Percentiles rank a stretch among this genome's conserved stretches.
Conservation (phyloP, 2,329 filamentous ascomycete species). For the Nannizziopsis arthrosporioides region DNA sequence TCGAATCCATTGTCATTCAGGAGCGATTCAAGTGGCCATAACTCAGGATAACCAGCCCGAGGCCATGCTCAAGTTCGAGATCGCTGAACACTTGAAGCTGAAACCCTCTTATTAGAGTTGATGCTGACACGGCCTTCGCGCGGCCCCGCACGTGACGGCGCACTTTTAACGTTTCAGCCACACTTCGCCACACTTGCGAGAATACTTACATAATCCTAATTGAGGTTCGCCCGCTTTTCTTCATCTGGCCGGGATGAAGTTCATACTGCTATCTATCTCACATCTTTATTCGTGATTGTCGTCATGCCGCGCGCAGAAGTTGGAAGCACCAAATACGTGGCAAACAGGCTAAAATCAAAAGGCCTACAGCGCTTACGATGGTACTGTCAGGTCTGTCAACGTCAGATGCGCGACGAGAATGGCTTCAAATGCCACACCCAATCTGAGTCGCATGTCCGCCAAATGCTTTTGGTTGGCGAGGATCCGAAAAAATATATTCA, state of each 20-base stretch:
- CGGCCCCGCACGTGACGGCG: no score
- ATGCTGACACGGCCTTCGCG: no score
- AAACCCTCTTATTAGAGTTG: no score
- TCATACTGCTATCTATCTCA: background rate
- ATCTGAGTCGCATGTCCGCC: conserved; percentile 75
- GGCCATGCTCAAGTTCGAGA: background rate
- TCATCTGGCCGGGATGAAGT: no score
- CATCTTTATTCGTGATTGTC: background rate
- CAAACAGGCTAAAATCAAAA: conserved; percentile 74
- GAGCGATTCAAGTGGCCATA: no score
- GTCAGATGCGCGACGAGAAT: conserved; percentile 72
- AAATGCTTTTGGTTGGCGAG: conserved; percentile 78
- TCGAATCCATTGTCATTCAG: background rate
- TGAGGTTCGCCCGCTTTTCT: background rate
- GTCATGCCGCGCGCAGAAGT: conserved; percentile 83
- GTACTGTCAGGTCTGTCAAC: conserved; percentile 78
- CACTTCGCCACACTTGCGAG: background rate
- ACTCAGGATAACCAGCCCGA: background rate
- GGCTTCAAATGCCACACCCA: conserved; percentile 79
- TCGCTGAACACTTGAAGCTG: no score
- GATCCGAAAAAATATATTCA: conserved; percentile 75
- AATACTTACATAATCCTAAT: background rate
- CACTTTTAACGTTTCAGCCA: no score
- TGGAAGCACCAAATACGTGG: conserved; percentile 78
- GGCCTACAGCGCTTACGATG: conserved; percentile 67